Conservation (phyloP, 2,329 filamentous ascomycete species). For the Curvularia eragrostidis region DNA sequence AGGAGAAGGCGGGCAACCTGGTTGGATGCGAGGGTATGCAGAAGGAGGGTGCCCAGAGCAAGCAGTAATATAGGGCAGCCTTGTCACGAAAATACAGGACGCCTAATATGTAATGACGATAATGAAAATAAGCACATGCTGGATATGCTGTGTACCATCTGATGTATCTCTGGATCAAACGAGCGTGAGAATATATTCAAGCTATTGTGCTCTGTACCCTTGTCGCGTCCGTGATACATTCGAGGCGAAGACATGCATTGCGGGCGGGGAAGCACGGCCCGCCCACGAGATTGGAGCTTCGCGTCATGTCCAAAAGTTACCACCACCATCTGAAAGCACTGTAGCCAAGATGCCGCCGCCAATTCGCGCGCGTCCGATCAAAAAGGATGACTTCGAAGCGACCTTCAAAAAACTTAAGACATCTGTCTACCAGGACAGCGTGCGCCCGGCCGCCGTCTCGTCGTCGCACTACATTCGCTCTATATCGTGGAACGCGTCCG, state of each 20-base stretch:
- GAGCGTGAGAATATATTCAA: neutral
- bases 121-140: neutral
- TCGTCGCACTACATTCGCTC: constrained; percentile 63
- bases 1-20: constrained; percentile 68
- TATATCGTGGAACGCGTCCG: constrained; percentile 88
- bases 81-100: neutral
- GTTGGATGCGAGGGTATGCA: constrained; percentile 75
- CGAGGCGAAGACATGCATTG: neutral
- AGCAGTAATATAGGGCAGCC: constrained; percentile 23
- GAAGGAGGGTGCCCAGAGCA: constrained; percentile 47
- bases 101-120: neutral
- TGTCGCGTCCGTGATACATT: neutral
- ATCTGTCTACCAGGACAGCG: constrained; percentile 66
- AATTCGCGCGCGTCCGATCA: constrained; percentile 62
- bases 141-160: neutral
- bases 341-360: constrained; percentile 44
- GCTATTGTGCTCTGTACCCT: neutral
- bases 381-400: constrained; percentile 72
- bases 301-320: neutral
- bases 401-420: constrained; percentile 73
- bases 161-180: neutral
- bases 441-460: constrained; percentile 43
- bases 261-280: constrained; percentile 11
- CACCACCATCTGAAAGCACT: neutral
- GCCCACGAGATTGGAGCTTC: constrained; percentile 6